Evolutionary conservation across 441 rosid genomes (phyloP).

Genomic region (Metrosideros polymorpha): DNA sequence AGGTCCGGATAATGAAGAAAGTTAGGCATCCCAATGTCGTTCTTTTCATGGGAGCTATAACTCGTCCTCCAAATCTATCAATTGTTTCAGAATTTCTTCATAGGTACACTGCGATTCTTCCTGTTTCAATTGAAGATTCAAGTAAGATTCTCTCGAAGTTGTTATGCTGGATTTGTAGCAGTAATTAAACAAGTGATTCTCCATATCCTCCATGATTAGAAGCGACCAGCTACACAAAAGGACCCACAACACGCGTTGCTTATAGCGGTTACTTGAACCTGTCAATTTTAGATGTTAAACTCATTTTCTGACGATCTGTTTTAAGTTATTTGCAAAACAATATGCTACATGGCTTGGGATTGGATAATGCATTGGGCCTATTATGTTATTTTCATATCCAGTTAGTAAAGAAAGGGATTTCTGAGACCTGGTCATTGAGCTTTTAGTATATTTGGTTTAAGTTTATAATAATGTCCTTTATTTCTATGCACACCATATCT

Average conservation of each 20-base stretch:
- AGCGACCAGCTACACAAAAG: background rate
- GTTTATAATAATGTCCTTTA: background rate
- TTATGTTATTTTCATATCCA: background rate
- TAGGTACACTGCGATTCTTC: constrained; percentile 26
- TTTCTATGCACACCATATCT: background rate
- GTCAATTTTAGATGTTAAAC: background rate
- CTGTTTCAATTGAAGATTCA: background rate
- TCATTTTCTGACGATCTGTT: background rate
- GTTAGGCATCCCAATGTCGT: constrained; percentile 74
- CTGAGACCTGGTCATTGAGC: background rate
- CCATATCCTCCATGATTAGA: background rate
- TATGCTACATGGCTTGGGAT: background rate
- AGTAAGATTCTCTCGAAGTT: background rate
- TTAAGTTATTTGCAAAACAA: background rate
- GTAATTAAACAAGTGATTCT: background rate
- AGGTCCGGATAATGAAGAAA: constrained; percentile 61
- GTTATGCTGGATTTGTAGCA: background rate
- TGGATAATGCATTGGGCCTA: background rate
- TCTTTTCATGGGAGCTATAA: constrained; percentile 83
- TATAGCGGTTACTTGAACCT: background rate
- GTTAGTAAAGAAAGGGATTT: background rate
- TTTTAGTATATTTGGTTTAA: background rate
- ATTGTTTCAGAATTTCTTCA: constrained; percentile 75
- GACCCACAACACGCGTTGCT: background rate
- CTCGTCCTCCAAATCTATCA: constrained; percentile 69